Conservation (phyloP, 108 stramenopile genomes). For the Parietichytrium sp. region DNA sequence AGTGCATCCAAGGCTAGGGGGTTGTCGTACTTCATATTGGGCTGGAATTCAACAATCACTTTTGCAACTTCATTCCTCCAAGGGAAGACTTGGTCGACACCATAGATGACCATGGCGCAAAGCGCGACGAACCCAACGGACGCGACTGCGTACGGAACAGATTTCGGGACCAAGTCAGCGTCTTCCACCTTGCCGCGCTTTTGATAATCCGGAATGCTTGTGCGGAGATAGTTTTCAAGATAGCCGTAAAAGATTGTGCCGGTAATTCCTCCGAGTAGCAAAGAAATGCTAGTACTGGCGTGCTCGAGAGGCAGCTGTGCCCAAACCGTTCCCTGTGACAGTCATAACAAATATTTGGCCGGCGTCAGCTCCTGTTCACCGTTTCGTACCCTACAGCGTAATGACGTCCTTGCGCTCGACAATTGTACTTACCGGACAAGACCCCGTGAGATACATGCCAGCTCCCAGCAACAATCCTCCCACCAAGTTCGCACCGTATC, state of each 20-base stretch:
- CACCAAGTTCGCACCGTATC: background rate
- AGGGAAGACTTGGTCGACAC: background rate
- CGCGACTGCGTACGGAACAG: background rate
- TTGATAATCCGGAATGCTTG: background rate
- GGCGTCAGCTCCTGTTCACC: too few relatives aligned
- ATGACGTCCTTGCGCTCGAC: too few relatives aligned
- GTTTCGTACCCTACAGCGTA: too few relatives aligned
- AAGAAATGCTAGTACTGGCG: background rate
- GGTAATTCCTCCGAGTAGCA: background rate
- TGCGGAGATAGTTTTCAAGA: background rate
- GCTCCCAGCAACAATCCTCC: background rate
- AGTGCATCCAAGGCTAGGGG: background rate
- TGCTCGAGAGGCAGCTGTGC: conserved; percentile 26
- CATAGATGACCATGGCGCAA: background rate
- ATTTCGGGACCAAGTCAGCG: background rate
- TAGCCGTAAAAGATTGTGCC: background rate
- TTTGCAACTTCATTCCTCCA: background rate
- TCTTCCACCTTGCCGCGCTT: background rate
- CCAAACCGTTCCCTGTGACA: conserved; percentile 26
- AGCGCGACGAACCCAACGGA: background rate
- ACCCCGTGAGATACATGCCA: conserved; percentile 21
- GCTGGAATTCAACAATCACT: background rate
- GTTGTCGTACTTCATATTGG: too few relatives aligned
- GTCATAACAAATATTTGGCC: too few relatives aligned
- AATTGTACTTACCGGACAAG: too few relatives aligned